phyloP scores from a whole-genome alignment of 73 alveolate species.

The Paramecium sonneborni region DNA sequence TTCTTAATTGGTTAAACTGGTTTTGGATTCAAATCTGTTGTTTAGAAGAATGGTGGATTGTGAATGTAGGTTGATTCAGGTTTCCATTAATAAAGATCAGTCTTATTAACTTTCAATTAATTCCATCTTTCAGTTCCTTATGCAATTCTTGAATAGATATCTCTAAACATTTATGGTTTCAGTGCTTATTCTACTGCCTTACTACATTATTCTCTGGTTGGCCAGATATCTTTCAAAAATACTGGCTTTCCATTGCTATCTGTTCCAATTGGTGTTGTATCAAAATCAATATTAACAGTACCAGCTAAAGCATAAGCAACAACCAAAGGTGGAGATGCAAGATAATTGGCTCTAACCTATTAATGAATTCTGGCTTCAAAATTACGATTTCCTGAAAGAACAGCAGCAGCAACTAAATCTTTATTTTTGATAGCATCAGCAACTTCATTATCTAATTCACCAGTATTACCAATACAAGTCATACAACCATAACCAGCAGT shows the following conservation, averaged over 20 bases:
- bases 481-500: conserved; percentile 95
- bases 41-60: conserved; percentile 92
- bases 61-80: conserved; percentile 88
- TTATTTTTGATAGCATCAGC: conserved; percentile 76
- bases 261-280: conserved; percentile 86
- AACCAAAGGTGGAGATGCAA: conserved; percentile 92
- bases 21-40: conserved; percentile 67
- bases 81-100: conserved; percentile 85
- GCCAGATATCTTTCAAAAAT: conserved; percentile 91
- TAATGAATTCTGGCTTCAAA: conserved; percentile 94
- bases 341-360: conserved; percentile 85
- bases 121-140: conserved; percentile 94
- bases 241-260: conserved; percentile 86
- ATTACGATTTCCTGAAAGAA: conserved; percentile 90
- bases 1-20: conserved; percentile 69
- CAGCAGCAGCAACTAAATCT: conserved; percentile 89
- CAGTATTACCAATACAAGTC: conserved; percentile 93
- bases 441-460: conserved; percentile 79
- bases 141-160: conserved; percentile 79
- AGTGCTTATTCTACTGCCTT: conserved; percentile 73
- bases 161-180: conserved; percentile 88
- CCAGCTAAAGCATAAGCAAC: conserved; percentile 84
- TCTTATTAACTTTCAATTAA: conserved; percentile 76
- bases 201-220: conserved; percentile 78
- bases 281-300: conserved; percentile 88